A percentile compares a stretch with the other conserved stretches of the same genome.
Conservation (phyloP, 306 rosid genomes). For the Ceratonia siliqua region DNA sequence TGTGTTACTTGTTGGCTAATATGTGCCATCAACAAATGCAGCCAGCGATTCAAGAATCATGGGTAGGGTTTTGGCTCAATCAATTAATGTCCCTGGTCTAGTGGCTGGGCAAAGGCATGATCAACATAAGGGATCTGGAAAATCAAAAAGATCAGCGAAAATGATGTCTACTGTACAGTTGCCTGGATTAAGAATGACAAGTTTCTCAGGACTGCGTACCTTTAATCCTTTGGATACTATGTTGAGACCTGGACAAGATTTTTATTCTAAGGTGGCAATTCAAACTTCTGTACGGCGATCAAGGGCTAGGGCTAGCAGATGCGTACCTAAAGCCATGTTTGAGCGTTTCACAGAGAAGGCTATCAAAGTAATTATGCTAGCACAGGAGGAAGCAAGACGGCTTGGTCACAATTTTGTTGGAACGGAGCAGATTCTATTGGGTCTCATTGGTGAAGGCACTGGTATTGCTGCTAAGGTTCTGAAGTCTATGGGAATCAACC, state of each 20-base stretch:
- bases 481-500: slow-evolving; percentile 95
- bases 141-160: slow-evolving; percentile 47
- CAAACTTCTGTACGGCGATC: slow-evolving; percentile 51
- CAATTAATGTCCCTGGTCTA: slow-evolving; percentile 67
- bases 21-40: slow-evolving; percentile 26
- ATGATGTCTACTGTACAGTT: slow-evolving; percentile 57
- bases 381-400: slow-evolving; percentile 98
- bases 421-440: slow-evolving; percentile 97
- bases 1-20: slow-evolving; percentile 24
- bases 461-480: slow-evolving; percentile 98
- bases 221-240: slow-evolving; percentile 64
- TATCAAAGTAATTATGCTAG: slow-evolving; percentile 95
- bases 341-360: slow-evolving; percentile 99
- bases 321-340: slow-evolving; percentile 87
- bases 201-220: slow-evolving; percentile 74
- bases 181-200: slow-evolving; percentile 53
- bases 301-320: slow-evolving; percentile 72
- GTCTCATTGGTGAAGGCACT: slow-evolving; percentile 98
- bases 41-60: slow-evolving; percentile 48
- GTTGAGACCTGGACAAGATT: slow-evolving; percentile 58
- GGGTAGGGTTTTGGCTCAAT: slow-evolving; percentile 87
- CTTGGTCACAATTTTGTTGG: slow-evolving; percentile 99
- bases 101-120: slow-evolving; percentile 52
- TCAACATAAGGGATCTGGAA: slow-evolving; percentile 64
- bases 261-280: slow-evolving; percentile 55